A percentile compares a stretch with the other conserved stretches of the same genome.
phyloP scores from a whole-genome alignment of 129 eudicot genomes.

The Tagetes erecta region DNA sequence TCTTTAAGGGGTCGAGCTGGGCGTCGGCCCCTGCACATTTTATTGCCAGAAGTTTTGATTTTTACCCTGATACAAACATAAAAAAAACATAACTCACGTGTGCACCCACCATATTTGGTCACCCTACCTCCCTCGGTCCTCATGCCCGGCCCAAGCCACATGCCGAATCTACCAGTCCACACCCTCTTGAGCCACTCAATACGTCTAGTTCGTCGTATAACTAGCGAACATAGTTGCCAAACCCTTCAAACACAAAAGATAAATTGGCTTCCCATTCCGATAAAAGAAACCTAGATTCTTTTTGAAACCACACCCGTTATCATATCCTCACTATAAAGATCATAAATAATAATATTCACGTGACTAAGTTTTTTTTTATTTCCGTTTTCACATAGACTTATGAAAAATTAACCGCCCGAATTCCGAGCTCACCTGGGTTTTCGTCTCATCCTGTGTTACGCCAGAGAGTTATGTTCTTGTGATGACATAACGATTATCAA shows the following conservation, averaged over 20 bases:
- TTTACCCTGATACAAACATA: neutral
- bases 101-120: conserved; percentile 66
- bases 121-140: conserved; percentile 88
- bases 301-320: conserved; percentile 68
- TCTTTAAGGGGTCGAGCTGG: too few relatives aligned
- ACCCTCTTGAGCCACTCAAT: conserved; percentile 58
- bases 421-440: too few relatives aligned
- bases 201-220: conserved; percentile 77
- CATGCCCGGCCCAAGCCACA: conserved; percentile 98
- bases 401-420: too few relatives aligned
- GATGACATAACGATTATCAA: conserved; percentile 21
- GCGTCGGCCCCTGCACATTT: too few relatives aligned
- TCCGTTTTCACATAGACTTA: too few relatives aligned
- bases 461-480: too few relatives aligned
- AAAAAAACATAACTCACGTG: conserved; percentile 74
- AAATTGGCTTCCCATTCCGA: conserved; percentile 56
- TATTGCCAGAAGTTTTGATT: too few relatives aligned
- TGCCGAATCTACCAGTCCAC: conserved; percentile 78
- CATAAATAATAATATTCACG: conserved; percentile 74
- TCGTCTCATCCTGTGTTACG: too few relatives aligned
- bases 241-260: conserved; percentile 50
- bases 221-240: conserved; percentile 62
- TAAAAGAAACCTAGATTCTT: conserved; percentile 84
- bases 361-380: too few relatives aligned
- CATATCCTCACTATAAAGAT: conserved; percentile 78